A percentile compares a stretch with the other conserved stretches of the same genome.
phyloP scores from a whole-genome alignment of 1,139 yeast genomes.

The Hansenula lynferdii region DNA sequence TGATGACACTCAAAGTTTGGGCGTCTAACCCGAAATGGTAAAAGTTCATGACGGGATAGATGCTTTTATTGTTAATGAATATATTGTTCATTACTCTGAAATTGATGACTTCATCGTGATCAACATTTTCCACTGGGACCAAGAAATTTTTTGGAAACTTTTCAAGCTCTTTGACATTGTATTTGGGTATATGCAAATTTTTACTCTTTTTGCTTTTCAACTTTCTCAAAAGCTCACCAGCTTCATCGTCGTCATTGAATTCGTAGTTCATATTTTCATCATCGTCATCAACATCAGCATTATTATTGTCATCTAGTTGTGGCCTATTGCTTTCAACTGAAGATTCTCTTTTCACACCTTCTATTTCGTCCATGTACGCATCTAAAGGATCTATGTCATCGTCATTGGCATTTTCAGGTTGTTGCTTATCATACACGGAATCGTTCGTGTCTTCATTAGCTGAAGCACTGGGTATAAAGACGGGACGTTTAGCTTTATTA shows the following conservation, averaged over 20 bases:
- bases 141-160: conserved; percentile 64
- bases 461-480: conserved; percentile 18
- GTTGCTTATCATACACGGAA: conserved; percentile 4
- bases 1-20: conserved; percentile 38
- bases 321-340: no score
- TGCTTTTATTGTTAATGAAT: conserved; percentile 19
- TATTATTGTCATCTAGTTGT: not conserved
- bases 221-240: conserved; percentile 30
- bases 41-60: conserved; percentile 70
- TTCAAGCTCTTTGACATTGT: conserved; percentile 34
- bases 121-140: conserved; percentile 50
- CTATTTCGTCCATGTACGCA: conserved; percentile 22
- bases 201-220: conserved; percentile 34
- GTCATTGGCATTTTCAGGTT: conserved; percentile 11
- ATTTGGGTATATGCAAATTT: conserved; percentile 16
- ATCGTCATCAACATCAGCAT: conserved; percentile 8
- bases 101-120: conserved; percentile 23
- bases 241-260: conserved; percentile 26
- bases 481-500: conserved; percentile 10
- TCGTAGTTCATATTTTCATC: conserved; percentile 24
- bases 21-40: conserved; percentile 75
- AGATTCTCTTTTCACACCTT: no score
- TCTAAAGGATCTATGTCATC: conserved; percentile 24
- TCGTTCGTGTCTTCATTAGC: conserved; percentile 2
- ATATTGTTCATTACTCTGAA: conserved; percentile 23